Conservation (phyloP, 2,329 filamentous ascomycete genomes). For the Pyricularia sp. region DNA sequence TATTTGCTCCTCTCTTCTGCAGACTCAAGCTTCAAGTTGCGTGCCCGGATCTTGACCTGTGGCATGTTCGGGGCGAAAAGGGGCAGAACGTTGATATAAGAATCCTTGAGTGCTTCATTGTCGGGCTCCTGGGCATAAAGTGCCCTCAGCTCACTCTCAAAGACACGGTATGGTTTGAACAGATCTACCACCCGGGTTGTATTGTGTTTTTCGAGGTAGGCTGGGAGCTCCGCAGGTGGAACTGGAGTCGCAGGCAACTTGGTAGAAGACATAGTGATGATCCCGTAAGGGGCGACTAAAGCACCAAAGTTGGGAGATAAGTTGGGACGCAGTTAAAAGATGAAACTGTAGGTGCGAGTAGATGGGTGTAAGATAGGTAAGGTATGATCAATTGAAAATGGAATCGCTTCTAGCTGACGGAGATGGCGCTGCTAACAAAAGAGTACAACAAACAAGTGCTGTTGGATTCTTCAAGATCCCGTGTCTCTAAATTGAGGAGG, state of each 20-base stretch:
- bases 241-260: constrained; percentile 9
- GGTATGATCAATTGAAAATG: not conserved
- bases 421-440: not conserved
- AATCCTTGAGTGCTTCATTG: constrained; percentile 46
- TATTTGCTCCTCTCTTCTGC: constrained; percentile 53
- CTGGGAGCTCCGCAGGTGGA: constrained; percentile 32
- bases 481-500: not conserved
- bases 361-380: not conserved
- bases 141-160: constrained; percentile 57
- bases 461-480: not conserved
- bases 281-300: not conserved
- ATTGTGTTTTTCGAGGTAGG: constrained; percentile 45
- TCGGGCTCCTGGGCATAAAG: constrained; percentile 59
- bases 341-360: not conserved
- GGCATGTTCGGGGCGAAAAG: constrained; percentile 50
- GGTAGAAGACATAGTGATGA: not conserved
- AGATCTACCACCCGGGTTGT: constrained; percentile 46
- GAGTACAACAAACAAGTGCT: not conserved
- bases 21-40: constrained; percentile 47
- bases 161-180: constrained; percentile 56
- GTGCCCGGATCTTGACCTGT: constrained; percentile 52
- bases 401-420: not conserved
- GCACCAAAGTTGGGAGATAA: not conserved
- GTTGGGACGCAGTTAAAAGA: not conserved
- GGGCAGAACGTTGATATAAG: constrained; percentile 54